Evolutionary conservation across 768 basidiomycete genomes (phyloP).

Genomic region (Rhodocollybia butyracea): DNA sequence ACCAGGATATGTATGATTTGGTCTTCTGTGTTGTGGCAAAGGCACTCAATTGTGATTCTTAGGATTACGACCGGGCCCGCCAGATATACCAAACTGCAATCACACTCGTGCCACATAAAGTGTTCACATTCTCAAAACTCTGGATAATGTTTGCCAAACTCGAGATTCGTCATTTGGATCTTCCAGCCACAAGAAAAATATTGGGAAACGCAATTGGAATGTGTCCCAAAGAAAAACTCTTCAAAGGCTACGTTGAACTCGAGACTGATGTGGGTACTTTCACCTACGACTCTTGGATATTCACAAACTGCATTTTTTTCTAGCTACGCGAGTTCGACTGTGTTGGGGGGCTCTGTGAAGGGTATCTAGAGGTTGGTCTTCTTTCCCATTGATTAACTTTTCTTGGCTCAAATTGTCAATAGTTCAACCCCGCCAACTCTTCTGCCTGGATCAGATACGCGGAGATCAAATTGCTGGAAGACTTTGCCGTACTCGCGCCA

Average conservation of each 20-base stretch:
- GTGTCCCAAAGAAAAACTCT: slow-evolving; percentile 93
- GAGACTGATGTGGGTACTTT: slow-evolving; percentile 71
- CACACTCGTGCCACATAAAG: slow-evolving; percentile 89
- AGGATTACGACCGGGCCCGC: slow-evolving; percentile 84
- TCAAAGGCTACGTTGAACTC: slow-evolving; percentile 94
- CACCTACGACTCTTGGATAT: neutral
- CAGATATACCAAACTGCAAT: slow-evolving; percentile 92
- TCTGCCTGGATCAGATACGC: slow-evolving; percentile 96
- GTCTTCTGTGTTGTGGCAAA: too few species aligned
- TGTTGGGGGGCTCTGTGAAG: slow-evolving; percentile 87
- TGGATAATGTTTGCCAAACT: slow-evolving; percentile 94
- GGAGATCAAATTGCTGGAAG: slow-evolving; percentile 85
- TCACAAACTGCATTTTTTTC: neutral
- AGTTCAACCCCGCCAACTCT: slow-evolving; percentile 89
- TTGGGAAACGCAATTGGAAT: slow-evolving; percentile 90
- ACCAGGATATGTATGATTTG: slow-evolving; percentile 58
- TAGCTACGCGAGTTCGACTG: slow-evolving; percentile 94
- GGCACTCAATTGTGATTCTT: neutral
- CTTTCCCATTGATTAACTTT: neutral
- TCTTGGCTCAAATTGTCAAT: neutral
- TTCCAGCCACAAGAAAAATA: slow-evolving; percentile 83
- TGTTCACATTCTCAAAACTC: slow-evolving; percentile 96
- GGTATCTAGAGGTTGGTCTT: slow-evolving; percentile 81
- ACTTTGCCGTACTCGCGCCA: slow-evolving; percentile 88
- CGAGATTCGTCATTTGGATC: slow-evolving; percentile 79